These are phyloP conservation scores for Phtheirospermum japonicum DNA, from an alignment of 257 asterid species.

Conservation along the genomic window DNA sequence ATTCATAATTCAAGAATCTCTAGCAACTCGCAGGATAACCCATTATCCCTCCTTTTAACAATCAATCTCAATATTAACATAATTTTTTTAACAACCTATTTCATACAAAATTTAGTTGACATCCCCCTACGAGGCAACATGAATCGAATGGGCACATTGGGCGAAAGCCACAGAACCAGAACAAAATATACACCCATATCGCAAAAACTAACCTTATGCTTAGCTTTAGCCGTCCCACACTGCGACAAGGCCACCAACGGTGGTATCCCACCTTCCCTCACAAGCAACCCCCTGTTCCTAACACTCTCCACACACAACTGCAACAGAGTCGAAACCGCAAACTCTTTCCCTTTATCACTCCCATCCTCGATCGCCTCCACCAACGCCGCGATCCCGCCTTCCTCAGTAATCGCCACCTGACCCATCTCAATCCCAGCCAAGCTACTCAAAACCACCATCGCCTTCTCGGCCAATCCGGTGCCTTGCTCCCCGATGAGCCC, in stretches of 20 bases:
- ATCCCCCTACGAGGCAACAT: not conserved
- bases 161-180: not conserved
- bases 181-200: not conserved
- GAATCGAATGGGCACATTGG: not conserved
- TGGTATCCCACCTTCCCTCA: slow-evolving; percentile 95
- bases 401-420: slow-evolving; percentile 68
- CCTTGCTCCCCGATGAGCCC: slow-evolving; percentile 66
- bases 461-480: slow-evolving; percentile 87
- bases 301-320: slow-evolving; percentile 77
- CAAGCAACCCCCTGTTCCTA: slow-evolving; percentile 74
- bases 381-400: slow-evolving; percentile 79
- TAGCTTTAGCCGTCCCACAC: slow-evolving; percentile 82
- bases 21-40: too few species aligned
- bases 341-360: slow-evolving; percentile 80
- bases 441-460: slow-evolving; percentile 92
- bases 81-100: slow-evolving; percentile 14
- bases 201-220: slow-evolving; percentile 68
- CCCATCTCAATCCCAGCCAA: slow-evolving; percentile 68
- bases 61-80: slow-evolving; percentile 27
- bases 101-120: not conserved
- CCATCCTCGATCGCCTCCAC: slow-evolving; percentile 91
- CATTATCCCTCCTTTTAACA: slow-evolving; percentile 20
- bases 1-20: slow-evolving; percentile 24
- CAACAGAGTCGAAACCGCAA: slow-evolving; percentile 78
- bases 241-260: slow-evolving; percentile 94